phyloP scores from a whole-genome alignment of 2,329 filamentous ascomycete species.

The Colletotrichum agaves region DNA sequence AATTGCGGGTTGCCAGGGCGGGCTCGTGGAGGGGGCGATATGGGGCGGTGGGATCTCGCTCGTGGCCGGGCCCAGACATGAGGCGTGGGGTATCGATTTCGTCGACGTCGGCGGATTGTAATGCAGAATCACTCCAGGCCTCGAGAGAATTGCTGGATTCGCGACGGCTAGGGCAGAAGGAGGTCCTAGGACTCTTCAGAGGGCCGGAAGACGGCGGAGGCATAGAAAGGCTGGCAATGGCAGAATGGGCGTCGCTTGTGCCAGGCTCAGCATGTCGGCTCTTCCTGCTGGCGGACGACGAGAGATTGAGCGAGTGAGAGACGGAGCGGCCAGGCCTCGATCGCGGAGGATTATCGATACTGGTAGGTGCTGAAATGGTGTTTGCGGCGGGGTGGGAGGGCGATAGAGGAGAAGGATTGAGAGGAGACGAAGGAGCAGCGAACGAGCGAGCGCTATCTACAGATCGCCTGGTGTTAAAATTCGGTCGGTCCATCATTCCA shows the following conservation, averaged over 20 bases:
- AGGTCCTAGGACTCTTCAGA: slow-evolving; percentile 54
- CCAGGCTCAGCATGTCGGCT: slow-evolving; percentile 69
- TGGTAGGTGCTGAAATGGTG: slow-evolving; percentile 3
- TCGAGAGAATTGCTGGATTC: slow-evolving; percentile 55
- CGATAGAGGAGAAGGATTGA: slow-evolving; percentile 5
- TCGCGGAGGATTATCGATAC: slow-evolving; percentile 16
- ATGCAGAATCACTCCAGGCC: slow-evolving; percentile 52
- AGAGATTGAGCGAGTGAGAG: slow-evolving; percentile 53
- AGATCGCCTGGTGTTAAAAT: slow-evolving; percentile 41
- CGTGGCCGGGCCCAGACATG: slow-evolving; percentile 48
- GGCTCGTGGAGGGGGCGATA: slow-evolving; percentile 59
- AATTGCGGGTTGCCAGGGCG: slow-evolving; percentile 56
- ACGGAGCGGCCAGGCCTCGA: slow-evolving; percentile 41
- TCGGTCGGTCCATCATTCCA: slow-evolving; percentile 41
- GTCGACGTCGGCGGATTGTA: slow-evolving; percentile 58
- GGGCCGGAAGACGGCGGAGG: slow-evolving; percentile 61
- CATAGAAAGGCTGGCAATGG: slow-evolving; percentile 72
- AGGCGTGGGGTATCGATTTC: slow-evolving; percentile 61
- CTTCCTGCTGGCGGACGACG: slow-evolving; percentile 64
- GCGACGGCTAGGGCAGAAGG: slow-evolving; percentile 54
- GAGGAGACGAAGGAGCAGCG: slow-evolving; percentile 25
- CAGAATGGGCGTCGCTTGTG: slow-evolving; percentile 66
- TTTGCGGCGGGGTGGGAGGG: slow-evolving; percentile 14
- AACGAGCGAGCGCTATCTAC: slow-evolving; percentile 40
- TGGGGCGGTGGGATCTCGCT: slow-evolving; percentile 42